Base-by-base conservation (phyloP, 2,329 filamentous ascomycete species). In the Aureobasidium sp. region DNA sequence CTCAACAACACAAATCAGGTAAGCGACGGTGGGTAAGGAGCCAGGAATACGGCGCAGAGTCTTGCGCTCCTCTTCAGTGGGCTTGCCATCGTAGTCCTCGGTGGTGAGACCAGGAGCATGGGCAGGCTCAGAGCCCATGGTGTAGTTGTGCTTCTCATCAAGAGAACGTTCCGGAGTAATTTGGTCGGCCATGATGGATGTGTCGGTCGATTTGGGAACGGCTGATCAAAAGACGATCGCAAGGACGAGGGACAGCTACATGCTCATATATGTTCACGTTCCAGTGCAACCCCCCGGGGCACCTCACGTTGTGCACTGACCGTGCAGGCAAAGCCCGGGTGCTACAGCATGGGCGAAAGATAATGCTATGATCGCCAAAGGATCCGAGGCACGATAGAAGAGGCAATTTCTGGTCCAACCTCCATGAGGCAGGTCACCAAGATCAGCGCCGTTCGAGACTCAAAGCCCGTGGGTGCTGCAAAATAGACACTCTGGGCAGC, bases 1-100 rank as follows among this genome's bases (percentile, higher is more conserved):
- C 65, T 86, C 84, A 44, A 85, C 82, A 7, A 81, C 66, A 64
- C 83, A 86, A 34, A 86, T 79, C 3, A 82, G 68, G 66, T 83
- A 87, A n/a, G 82, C 78, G 3, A 81, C 74, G 13, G 73, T 62
- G 0, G 84, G 82, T 2, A 86, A 75, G 2, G 67, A 72, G 44
- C 76, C 82, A n/a, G 82, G 73, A 8, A 83, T 75, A 62, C 76
- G 79, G 26, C 80, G 78, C 15, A 84, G 70, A 1, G 73, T 77
- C 2, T 61, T 62, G 3, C 67, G 64, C 66, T 84, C 80, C 50
- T 82, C 79, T 7, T 77, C 74, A 0, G 79, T 82, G 1, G 80
- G 79, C 36, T 69, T 61, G 57, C 57, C 57, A 36, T 61, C 57
- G 27, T 61, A 61, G 64, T 10, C 61, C 56, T 64, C 63, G 44